Evolutionary conservation across 2,329 filamentous ascomycete species (phyloP).

Genomic region (Aspergillus hortae): DNA sequence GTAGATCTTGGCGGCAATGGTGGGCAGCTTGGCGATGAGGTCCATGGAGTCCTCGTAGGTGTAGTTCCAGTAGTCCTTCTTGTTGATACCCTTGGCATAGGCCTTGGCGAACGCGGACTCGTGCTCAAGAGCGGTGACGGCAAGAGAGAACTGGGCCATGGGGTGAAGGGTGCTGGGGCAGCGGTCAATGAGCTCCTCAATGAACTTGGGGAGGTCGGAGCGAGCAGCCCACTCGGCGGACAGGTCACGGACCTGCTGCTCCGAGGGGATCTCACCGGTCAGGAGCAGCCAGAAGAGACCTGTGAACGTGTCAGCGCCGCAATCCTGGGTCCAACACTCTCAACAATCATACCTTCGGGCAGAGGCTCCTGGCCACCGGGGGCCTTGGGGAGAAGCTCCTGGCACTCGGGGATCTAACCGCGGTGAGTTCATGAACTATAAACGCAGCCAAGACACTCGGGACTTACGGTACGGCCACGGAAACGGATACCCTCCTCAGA

Average conservation of each 20-base stretch:
- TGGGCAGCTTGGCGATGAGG: slow-evolving; percentile 98
- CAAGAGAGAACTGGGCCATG: slow-evolving; percentile 99
- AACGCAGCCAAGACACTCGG: neutral
- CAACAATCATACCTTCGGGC: slow-evolving; percentile 66
- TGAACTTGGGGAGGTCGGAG: slow-evolving; percentile 93
- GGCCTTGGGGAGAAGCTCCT: slow-evolving; percentile 94
- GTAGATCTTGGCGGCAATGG: slow-evolving; percentile 97
- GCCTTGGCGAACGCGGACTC: slow-evolving; percentile 97
- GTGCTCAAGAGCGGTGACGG: slow-evolving; percentile 96
- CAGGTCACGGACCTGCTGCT: slow-evolving; percentile 97
- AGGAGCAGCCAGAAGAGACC: slow-evolving; percentile 99
- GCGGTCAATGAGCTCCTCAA: slow-evolving; percentile 99
- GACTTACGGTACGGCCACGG: slow-evolving; percentile 81
- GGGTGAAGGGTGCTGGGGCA: slow-evolving; percentile 98
- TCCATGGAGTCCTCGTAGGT: slow-evolving; percentile 99
- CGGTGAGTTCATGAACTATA: slow-evolving; percentile 20
- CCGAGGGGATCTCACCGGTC: slow-evolving; percentile 93
- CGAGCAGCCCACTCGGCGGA: slow-evolving; percentile 99
- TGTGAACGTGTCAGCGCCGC: slow-evolving; percentile 30
- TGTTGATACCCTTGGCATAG: slow-evolving; percentile 98
- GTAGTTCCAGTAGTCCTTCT: slow-evolving; percentile 99
- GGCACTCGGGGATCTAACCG: slow-evolving; percentile 84
- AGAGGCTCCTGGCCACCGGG: slow-evolving; percentile 95
- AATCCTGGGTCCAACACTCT: neutral
- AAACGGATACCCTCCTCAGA: slow-evolving; percentile 99